phyloP scores from a whole-genome alignment of 805 yeast genomes.

The Pichia nanzhaoensis region DNA sequence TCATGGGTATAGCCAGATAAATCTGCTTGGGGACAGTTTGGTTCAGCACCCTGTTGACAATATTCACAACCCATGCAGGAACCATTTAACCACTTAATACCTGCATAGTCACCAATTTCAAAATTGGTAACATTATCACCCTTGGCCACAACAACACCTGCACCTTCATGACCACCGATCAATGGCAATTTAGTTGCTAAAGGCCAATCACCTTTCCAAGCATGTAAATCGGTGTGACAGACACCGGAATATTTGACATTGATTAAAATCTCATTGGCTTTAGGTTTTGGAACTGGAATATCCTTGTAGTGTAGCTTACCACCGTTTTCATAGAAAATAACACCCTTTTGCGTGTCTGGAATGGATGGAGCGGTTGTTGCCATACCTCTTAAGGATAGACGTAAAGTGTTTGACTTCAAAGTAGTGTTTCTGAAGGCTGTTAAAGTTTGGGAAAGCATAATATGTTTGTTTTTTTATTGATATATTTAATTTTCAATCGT shows the following conservation, averaged over 20 bases:
- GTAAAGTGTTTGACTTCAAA: neutral
- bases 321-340: constrained; percentile 57
- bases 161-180: constrained; percentile 90
- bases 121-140: constrained; percentile 65
- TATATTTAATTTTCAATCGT: neutral
- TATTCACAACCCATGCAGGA: constrained; percentile 73
- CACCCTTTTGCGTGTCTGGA: constrained; percentile 67
- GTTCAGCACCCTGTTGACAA: constrained; percentile 61
- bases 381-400: constrained; percentile 5
- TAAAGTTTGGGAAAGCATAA: neutral
- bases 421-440: neutral
- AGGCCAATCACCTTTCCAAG: constrained; percentile 95
- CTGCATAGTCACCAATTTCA: constrained; percentile 75
- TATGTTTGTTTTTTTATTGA: neutral
- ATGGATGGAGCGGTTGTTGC: constrained; percentile 26
- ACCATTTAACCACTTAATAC: constrained; percentile 78
- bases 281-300: constrained; percentile 76
- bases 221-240: constrained; percentile 91
- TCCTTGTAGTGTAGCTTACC: constrained; percentile 64
- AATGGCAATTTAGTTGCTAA: constrained; percentile 64
- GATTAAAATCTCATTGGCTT: constrained; percentile 68
- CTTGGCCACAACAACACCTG: constrained; percentile 74
- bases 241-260: constrained; percentile 86
- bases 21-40: constrained; percentile 64
- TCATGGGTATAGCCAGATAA: constrained; percentile 85